phyloP scores from a whole-genome alignment of 805 yeast species.

The Saccharomycopsis sp. region DNA sequence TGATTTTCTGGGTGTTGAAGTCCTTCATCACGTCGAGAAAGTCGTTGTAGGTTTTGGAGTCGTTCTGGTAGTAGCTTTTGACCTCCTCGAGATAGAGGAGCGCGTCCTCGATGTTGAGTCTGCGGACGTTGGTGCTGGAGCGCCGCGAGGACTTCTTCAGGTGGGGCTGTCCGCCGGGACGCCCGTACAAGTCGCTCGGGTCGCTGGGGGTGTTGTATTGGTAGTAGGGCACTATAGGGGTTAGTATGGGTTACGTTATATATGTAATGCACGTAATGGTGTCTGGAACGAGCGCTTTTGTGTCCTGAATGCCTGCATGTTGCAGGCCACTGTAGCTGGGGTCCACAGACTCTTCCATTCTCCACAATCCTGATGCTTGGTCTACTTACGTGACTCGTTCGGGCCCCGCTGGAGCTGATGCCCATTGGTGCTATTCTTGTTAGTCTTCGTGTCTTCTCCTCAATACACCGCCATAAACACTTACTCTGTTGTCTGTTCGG shows the following conservation, averaged over 20 bases:
- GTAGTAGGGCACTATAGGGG: not conserved
- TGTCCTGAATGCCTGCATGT: too few species aligned
- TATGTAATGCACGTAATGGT: too few species aligned
- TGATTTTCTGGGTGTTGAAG: conserved; percentile 91
- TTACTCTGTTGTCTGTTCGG: not conserved
- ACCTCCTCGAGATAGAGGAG: conserved; percentile 93
- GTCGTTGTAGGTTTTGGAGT: conserved; percentile 93
- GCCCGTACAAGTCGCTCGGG: not conserved
- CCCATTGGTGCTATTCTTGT: not conserved
- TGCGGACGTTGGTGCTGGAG: conserved; percentile 36
- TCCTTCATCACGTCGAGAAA: conserved; percentile 98
- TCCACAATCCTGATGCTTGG: too few species aligned
- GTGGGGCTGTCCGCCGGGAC: not conserved
- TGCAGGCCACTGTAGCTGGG: too few species aligned
- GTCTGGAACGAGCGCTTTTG: too few species aligned
- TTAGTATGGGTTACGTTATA: too few species aligned
- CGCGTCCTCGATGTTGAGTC: conserved; percentile 88
- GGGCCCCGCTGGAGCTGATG: too few species aligned
- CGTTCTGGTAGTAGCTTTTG: conserved; percentile 81
- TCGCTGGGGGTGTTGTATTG: not conserved
- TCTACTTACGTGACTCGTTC: too few species aligned
- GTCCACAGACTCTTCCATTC: too few species aligned
- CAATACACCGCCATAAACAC: too few species aligned
- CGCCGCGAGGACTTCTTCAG: not conserved
- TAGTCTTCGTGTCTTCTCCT: too few species aligned